These are phyloP conservation scores for Glaciozyma martinii DNA, from an alignment of 768 basidiomycete species.

Conservation along the genomic window DNA sequence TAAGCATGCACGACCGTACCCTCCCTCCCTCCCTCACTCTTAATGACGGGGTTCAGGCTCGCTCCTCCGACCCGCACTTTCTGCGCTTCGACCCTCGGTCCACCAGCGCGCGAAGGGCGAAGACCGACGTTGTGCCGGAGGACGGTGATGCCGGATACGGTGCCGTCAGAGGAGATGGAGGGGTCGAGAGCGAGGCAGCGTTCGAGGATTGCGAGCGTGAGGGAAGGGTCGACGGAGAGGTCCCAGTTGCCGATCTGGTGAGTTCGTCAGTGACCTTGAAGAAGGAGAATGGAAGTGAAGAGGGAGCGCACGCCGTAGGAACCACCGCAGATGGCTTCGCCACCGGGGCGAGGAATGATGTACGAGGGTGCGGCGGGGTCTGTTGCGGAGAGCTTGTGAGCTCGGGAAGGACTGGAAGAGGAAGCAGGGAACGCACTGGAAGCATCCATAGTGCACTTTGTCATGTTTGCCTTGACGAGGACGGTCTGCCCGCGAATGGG, in stretches of 20 bases:
- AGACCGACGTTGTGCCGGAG: constrained; percentile 53
- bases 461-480: constrained; percentile 44
- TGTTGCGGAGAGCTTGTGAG: background rate
- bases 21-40: background rate
- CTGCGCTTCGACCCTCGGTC: constrained; percentile 52
- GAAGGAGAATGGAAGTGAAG: background rate
- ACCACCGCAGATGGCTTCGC: constrained; percentile 52
- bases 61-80: constrained; percentile 23
- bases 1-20: constrained; percentile 24
- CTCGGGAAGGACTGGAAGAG: background rate
- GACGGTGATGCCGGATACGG: constrained; percentile 43
- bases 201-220: constrained; percentile 46
- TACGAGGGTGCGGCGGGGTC: constrained; percentile 43
- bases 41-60: background rate
- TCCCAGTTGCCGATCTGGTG: constrained; percentile 46
- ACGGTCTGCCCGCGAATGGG: constrained; percentile 81
- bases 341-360: constrained; percentile 55
- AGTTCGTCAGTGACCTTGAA: background rate
- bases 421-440: background rate
- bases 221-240: constrained; percentile 45
- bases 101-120: constrained; percentile 51
- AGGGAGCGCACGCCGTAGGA: constrained; percentile 44
- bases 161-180: constrained; percentile 32
- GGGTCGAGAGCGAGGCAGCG: constrained; percentile 45
- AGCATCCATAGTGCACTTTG: constrained; percentile 24